Base-by-base conservation (phyloP, 163 green algal genomes). In the Chlorella variabilis region DNA sequence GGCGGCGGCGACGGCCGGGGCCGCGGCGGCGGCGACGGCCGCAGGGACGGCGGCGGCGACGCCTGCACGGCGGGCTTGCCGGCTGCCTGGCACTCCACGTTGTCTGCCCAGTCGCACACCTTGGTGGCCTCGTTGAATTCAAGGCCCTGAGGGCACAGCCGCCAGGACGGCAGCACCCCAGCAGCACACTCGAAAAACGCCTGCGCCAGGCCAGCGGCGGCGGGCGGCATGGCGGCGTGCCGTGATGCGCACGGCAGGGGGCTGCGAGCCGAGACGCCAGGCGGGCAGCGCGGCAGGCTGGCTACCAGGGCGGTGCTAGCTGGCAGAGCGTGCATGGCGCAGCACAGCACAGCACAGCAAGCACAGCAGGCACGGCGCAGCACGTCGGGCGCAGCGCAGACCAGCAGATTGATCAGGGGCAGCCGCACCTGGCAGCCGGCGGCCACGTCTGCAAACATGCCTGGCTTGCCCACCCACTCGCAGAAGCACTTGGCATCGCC, bases 401-500 rank as follows among this genome's bases (percentile, higher is more conserved):
- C n/a, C n/a, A n/a, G n/a, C n/a, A n/a, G n/a, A n/a, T n/a, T n/a
- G n/a, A n/a, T n/a, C n/a, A n/a, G n/a, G n/a, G n/a, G n/a, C n/a
- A n/a, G n/a, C n/a, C 65, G 13, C 36, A 78, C 68, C 77, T 54
- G 33, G 61, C 77, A 83, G 39, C 18, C 36, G 17, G 59, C 27
- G 0, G 38, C 61, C 13, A 29, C 20, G 36, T 73, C 67, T 27
- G 51, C 67, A 54, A 36, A 78, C 38, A 29, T 25, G 36, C 77
- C 68, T 13, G 34, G 15, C 27, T 4, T 5, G 4, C n/a, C 38
- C 61, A 71, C 70, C 33, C 23, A 66, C 13, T 23, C 18, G 54
- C 69, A 75, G 77, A 83, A 75, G 68, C 39, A 76, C n/a, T n/a
- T 15, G 0, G 75, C 48, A n/a, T 76, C 58, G 2, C 75, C 75